Evolutionary conservation across 805 yeast genomes (phyloP).

Genomic region (Nakazawaea molendinolei): DNA sequence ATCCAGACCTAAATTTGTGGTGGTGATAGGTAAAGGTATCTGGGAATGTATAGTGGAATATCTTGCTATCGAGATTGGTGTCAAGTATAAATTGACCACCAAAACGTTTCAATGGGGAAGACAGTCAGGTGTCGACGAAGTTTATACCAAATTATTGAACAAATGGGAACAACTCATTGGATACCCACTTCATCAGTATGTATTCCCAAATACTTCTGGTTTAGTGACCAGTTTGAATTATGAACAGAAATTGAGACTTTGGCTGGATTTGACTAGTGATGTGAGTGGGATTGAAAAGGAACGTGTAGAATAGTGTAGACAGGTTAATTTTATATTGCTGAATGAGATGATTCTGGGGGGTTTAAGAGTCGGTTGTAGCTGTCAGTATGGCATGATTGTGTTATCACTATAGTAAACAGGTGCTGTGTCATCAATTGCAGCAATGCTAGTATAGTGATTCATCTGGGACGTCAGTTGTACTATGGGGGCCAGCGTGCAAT

Average conservation of each 20-base stretch:
- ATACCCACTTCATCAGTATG: slow-evolving; percentile 33
- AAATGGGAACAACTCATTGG: slow-evolving; percentile 17
- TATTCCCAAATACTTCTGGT: slow-evolving; percentile 71
- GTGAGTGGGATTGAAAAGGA: too few species aligned
- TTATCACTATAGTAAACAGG: too few species aligned
- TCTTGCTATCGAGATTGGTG: slow-evolving; percentile 20
- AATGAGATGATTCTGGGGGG: too few species aligned
- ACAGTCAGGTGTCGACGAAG: slow-evolving; percentile 20
- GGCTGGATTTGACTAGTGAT: slow-evolving; percentile 35
- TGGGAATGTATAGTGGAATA: slow-evolving; percentile 53
- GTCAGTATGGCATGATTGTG: too few species aligned
- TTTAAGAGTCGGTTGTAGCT: too few species aligned
- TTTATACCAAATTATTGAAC: slow-evolving; percentile 13
- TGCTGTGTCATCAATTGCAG: too few species aligned
- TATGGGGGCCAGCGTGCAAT: too few species aligned
- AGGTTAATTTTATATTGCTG: too few species aligned
- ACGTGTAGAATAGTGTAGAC: too few species aligned
- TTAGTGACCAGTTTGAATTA: slow-evolving; percentile 44
- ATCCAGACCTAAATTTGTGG: slow-evolving; percentile 35
- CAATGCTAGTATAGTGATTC: too few species aligned
- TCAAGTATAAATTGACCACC: slow-evolving; percentile 17
- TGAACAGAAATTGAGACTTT: slow-evolving; percentile 37
- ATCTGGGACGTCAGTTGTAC: too few species aligned
- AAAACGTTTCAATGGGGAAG: slow-evolving; percentile 49
- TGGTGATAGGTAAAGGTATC: slow-evolving; percentile 68